phyloP scores from a whole-genome alignment of 306 rosid species.

The Sicyos edulis region DNA sequence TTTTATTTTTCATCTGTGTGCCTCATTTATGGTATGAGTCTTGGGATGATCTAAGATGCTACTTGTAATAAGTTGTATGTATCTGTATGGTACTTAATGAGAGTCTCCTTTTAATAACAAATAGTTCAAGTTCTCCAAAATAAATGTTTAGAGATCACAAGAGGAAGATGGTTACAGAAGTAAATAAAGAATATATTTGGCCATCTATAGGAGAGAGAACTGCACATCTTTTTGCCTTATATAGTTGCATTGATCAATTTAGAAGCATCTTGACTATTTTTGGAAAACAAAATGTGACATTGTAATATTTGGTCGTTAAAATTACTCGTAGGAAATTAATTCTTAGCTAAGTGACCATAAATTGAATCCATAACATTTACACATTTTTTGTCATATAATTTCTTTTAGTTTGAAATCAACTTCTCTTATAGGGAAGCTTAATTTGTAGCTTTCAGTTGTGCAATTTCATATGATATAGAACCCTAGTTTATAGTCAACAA shows the following conservation, averaged over 20 bases:
- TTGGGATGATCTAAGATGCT: conserved; percentile 26
- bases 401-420: too few species aligned
- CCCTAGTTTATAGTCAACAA: background rate
- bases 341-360: too few species aligned
- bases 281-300: too few species aligned
- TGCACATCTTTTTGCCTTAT: background rate
- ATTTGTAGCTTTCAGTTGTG: too few species aligned
- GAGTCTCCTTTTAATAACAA: background rate
- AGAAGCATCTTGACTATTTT: too few species aligned
- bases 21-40: conserved; percentile 1
- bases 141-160: background rate
- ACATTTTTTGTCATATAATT: too few species aligned
- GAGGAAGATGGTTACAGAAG: conserved; percentile 2
- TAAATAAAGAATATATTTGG: background rate
- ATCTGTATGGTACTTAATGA: conserved; percentile 23
- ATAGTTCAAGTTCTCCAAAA: background rate
- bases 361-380: too few species aligned
- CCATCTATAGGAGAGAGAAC: background rate
- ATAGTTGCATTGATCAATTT: too few species aligned
- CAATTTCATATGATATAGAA: background rate
- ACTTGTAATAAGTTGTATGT: conserved; percentile 27
- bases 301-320: too few species aligned
- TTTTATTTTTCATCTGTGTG: conserved; percentile 19
- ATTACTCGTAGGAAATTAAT: too few species aligned
- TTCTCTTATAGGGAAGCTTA: too few species aligned